A percentile compares a stretch with the other conserved stretches of the same genome.
phyloP scores from a whole-genome alignment of 352 stramenopile genomes.

The Phytophthora multivora region DNA sequence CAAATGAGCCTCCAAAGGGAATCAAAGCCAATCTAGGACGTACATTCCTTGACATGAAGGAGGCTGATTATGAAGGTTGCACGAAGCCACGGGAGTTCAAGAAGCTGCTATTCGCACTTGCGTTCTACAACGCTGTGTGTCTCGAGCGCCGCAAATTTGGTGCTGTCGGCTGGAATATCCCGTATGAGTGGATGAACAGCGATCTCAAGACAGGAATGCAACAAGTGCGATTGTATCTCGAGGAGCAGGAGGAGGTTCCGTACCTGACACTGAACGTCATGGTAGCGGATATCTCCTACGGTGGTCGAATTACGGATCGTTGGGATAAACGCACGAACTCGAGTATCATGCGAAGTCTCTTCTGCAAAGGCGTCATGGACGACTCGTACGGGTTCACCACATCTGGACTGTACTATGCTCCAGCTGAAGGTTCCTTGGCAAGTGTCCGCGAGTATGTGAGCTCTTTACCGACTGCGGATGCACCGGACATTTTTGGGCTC shows the following conservation, averaged over 20 bases:
- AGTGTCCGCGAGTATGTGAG: constrained; percentile 86
- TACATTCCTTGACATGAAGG: constrained; percentile 93
- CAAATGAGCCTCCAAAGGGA: constrained; percentile 93
- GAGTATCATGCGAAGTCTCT: constrained; percentile 94
- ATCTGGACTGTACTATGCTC: constrained; percentile 79
- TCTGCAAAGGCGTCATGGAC: constrained; percentile 84
- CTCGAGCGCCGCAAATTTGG: constrained; percentile 95
- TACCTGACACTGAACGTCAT: constrained; percentile 95
- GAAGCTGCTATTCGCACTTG: constrained; percentile 90
- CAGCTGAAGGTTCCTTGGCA: constrained; percentile 57
- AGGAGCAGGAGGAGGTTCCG: constrained; percentile 93
- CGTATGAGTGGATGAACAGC: constrained; percentile 97
- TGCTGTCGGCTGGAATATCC: constrained; percentile 95
- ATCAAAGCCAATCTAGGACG: constrained; percentile 93
- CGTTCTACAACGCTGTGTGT: constrained; percentile 96
- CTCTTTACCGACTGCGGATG: constrained; percentile 80
- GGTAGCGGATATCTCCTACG: constrained; percentile 95
- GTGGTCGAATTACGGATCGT: constrained; percentile 93
- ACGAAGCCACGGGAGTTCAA: constrained; percentile 91
- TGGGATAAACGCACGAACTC: constrained; percentile 96
- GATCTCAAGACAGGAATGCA: constrained; percentile 95
- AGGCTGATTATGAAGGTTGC: constrained; percentile 88
- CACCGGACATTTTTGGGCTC: constrained; percentile 92
- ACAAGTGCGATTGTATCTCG: constrained; percentile 92
- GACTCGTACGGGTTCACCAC: constrained; percentile 89